phyloP scores from a whole-genome alignment of 495 filamentous ascomycete species.

The Podospora pseudopauciseta region DNA sequence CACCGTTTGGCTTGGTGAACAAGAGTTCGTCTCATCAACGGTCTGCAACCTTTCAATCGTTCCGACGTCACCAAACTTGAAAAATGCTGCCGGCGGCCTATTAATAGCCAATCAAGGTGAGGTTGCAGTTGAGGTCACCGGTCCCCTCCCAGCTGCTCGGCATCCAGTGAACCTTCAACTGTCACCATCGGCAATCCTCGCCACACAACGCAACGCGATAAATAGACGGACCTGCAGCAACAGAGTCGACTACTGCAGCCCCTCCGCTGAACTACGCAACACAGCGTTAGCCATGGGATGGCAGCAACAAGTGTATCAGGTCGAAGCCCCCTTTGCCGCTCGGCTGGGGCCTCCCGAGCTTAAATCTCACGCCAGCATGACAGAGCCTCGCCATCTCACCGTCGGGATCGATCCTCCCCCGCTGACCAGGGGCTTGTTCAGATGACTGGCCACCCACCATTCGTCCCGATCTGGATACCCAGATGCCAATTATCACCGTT shows the following conservation, averaged over 20 bases:
- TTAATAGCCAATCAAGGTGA: too few species aligned
- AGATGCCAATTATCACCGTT: background rate
- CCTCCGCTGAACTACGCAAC: background rate
- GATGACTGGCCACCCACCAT: background rate
- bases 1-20: background rate
- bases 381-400: background rate
- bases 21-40: background rate
- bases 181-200: background rate
- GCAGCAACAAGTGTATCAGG: background rate
- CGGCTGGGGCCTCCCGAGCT: constrained; percentile 8
- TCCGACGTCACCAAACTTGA: background rate
- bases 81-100: background rate
- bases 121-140: too few species aligned
- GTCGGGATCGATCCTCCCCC: background rate
- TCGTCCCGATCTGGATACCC: background rate
- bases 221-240: background rate
- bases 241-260: too few species aligned
- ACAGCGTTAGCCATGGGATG: background rate
- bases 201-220: background rate
- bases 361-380: constrained; percentile 5
- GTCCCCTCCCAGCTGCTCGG: background rate
- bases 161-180: background rate
- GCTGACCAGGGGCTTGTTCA: background rate
- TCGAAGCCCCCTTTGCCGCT: background rate
- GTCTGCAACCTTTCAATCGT: background rate